Evolutionary conservation across 2,329 filamentous ascomycete genomes (phyloP).

Genomic region (Penicillium verrucosum): DNA sequence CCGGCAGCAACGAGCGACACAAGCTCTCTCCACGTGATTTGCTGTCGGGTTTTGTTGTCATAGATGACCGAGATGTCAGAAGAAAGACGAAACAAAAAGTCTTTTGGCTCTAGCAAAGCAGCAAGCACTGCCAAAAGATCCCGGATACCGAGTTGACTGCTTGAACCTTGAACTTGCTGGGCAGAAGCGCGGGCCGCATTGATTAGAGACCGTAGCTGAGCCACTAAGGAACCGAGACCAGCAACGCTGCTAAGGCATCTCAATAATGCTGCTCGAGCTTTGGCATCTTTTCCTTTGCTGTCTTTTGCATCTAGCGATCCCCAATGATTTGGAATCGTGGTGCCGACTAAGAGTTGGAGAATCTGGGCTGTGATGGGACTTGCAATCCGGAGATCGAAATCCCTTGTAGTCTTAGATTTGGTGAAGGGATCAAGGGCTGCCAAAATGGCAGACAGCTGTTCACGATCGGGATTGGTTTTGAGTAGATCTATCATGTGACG

Average conservation of each 20-base stretch:
- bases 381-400: constrained; percentile 60
- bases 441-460: constrained; percentile 32
- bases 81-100: constrained; percentile 46
- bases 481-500: constrained; percentile 38
- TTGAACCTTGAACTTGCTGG: constrained; percentile 34
- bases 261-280: constrained; percentile 49
- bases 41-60: constrained; percentile 44
- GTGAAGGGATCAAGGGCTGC: constrained; percentile 36
- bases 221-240: constrained; percentile 72
- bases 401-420: constrained; percentile 17
- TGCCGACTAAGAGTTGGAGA: constrained; percentile 68
- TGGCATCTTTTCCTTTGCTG: constrained; percentile 15
- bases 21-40: constrained; percentile 62
- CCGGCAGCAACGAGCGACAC: constrained; percentile 59
- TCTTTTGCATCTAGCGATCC: constrained; percentile 47
- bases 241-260: constrained; percentile 68
- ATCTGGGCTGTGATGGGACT: constrained; percentile 70
- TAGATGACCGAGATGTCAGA: constrained; percentile 43
- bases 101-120: constrained; percentile 43
- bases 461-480: constrained; percentile 39
- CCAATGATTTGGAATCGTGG: constrained; percentile 84
- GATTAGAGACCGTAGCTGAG: constrained; percentile 64
- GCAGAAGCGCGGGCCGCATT: constrained; percentile 23
- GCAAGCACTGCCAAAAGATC: constrained; percentile 39
- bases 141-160: constrained; percentile 31